Evolutionary conservation across 1,284 basidiomycete genomes (phyloP).

Genomic region (Sanghuangporus baumii): DNA sequence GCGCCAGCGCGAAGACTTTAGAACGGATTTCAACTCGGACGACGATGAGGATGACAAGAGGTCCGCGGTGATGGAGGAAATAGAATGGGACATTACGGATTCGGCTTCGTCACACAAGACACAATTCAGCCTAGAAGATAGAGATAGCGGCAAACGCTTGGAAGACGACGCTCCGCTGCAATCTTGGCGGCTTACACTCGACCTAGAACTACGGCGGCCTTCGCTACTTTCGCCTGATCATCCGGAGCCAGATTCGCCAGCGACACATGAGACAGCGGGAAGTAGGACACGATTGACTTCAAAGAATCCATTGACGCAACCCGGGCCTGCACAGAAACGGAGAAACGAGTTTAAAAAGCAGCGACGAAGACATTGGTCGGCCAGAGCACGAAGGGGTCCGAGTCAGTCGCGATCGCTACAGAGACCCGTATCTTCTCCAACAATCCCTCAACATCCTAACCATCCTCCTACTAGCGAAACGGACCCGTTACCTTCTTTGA

Average conservation of each 20-base stretch:
- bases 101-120: background rate
- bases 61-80: background rate
- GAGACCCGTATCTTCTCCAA: background rate
- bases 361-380: background rate
- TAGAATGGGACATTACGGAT: constrained; percentile 6
- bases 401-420: background rate
- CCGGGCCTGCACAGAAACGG: background rate
- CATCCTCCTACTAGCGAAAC: background rate
- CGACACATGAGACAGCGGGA: background rate
- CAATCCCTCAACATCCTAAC: background rate
- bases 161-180: background rate
- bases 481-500: background rate
- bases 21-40: background rate
- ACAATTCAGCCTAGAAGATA: background rate
- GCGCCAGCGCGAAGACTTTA: background rate
- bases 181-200: background rate
- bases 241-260: constrained; percentile 1
- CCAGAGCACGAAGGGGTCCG: background rate
- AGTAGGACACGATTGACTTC: background rate
- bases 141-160: background rate
- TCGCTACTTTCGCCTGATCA: background rate
- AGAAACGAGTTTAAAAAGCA: background rate
- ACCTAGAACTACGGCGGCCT: background rate
- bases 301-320: background rate
- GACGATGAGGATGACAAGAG: background rate